These are phyloP conservation scores for Erodium maritimum DNA, from an alignment of 345 rosid species.

Conservation along the genomic window DNA sequence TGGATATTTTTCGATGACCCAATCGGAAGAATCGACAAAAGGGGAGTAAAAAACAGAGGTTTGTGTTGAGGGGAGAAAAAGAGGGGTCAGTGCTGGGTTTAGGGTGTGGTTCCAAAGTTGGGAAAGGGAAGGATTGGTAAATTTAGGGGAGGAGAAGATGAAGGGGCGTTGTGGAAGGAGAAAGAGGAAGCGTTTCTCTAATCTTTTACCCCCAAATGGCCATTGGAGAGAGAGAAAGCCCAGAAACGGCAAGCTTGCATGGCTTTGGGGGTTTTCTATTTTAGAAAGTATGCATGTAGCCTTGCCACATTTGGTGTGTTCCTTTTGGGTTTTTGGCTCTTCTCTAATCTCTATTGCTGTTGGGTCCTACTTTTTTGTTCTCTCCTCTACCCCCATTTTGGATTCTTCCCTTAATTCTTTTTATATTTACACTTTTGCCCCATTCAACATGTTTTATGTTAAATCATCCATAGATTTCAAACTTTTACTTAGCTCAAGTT, in stretches of 20 bases:
- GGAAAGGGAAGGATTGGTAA: slow-evolving; percentile 27
- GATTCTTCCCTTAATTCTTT: too few species aligned
- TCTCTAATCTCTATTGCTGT: too few species aligned
- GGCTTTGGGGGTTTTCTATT: slow-evolving; percentile 20
- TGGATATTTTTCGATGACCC: background rate
- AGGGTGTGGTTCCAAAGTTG: slow-evolving; percentile 18
- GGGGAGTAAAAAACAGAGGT: too few species aligned
- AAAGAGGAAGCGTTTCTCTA: slow-evolving; percentile 14
- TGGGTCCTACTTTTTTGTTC: too few species aligned
- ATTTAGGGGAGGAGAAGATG: slow-evolving; percentile 25
- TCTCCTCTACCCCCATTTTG: too few species aligned
- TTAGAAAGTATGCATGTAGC: background rate
- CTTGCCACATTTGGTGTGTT: slow-evolving; percentile 17
- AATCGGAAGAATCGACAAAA: background rate
- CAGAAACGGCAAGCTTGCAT: slow-evolving; percentile 58
- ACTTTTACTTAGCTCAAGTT: too few species aligned
- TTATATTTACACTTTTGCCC: too few species aligned
- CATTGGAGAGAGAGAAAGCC: slow-evolving; percentile 8
- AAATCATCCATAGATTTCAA: too few species aligned
- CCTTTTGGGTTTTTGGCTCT: too few species aligned
- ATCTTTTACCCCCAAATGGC: slow-evolving; percentile 18
- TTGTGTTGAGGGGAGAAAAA: background rate
- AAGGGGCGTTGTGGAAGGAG: slow-evolving; percentile 9
- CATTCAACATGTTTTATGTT: too few species aligned
- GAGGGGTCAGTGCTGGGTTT: slow-evolving; percentile 7